Evolutionary conservation across 257 asterid genomes (phyloP), one percentile per base, ranked within the genome.

Genomic region (Lycium ferocissimum): DNA sequence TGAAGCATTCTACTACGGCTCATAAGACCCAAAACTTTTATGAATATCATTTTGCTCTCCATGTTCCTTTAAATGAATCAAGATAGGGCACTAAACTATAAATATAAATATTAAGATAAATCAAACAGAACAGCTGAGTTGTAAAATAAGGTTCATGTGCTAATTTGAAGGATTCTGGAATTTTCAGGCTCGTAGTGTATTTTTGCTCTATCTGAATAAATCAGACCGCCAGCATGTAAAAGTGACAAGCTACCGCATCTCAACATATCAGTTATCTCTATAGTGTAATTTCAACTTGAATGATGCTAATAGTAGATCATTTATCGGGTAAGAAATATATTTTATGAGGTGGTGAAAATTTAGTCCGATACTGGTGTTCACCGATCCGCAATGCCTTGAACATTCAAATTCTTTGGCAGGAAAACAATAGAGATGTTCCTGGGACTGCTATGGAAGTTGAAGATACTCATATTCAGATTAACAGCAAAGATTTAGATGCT

Each of bases 321-420:
- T 51, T 20, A 20, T 51, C 10, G 22, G 20, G 62, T 49, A 33
- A 51, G 45, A 49, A 4, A 26, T 76, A 47, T 20, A 22, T 49
- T 76, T 26, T 51, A 45, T n/a, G 45, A 76, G 61, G 14, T 51
- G 62, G 81, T 76, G 81, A 22, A 76, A 76, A 47, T 47, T 72
- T 5, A 20, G 40, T 73, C 38, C 17, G 20, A 22, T 76, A 7
- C 26, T 22, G 45, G 81, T 26, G 45, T 51, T 76, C 47, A 13
- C 22, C 81, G 51, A 76, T 49, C 81, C 45, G 51, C 9, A 51
- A 51, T 76, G 81, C 61, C 61, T 75, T 75, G 81, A 83, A 76
- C 84, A 85, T 82, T 14, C 69, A 83, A 78, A 51, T 58, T 87
- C 84, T 84, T 85, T 90, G 84, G 83, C 95, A 95, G 99, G 93